Evolutionary conservation across 345 rosid genomes (phyloP), one percentile per base, ranked within the genome.

Genomic region (Abelmoschus esculentus): DNA sequence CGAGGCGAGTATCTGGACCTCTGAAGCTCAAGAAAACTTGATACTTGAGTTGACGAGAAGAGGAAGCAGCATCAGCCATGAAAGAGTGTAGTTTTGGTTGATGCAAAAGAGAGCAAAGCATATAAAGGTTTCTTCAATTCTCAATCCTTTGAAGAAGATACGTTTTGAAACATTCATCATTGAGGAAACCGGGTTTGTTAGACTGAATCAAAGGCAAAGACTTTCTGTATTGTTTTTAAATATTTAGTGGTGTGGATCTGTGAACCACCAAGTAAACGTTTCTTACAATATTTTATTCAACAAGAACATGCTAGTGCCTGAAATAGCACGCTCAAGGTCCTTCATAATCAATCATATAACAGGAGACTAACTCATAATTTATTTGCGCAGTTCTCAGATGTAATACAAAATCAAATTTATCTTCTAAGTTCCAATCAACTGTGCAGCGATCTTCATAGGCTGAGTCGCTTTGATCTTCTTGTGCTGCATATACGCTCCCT

Each of bases 391-490:
- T 15, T 66, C 10, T 4, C 19, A 28, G 14, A 52, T 17, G 28
- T 34, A 61, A 1, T n/a, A 34, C 29, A 2, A 1, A 61, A 32
- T 47, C 19, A 61, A 61, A 36, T 8, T 13, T 7, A 61, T 36
- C 3, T 6, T 3, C 36, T 5, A 72, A 52, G 66, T 49, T 60
- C 68, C 31, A 44, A 70, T 72, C 69, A 93, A 97, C 96, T 91
- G 97, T 29, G 87, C 96, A 55, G 90, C 73, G 53, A 93, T 89
- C 81, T 93, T 93, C 78, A 93, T 91, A 74, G 95, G 92, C 85
- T 87, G 95, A 53, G 96, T 95, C 71, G 98, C 98, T 83, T 86
- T 93, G 67, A 87, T 87, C 74, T 87, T 86, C 79, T 89, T 93
- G 62, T 87, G 92, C 80, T 90, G 97, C 74, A 87, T 19, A 71